Conservation (phyloP, 2,329 filamentous ascomycete species). For the Colletotrichum horii region DNA sequence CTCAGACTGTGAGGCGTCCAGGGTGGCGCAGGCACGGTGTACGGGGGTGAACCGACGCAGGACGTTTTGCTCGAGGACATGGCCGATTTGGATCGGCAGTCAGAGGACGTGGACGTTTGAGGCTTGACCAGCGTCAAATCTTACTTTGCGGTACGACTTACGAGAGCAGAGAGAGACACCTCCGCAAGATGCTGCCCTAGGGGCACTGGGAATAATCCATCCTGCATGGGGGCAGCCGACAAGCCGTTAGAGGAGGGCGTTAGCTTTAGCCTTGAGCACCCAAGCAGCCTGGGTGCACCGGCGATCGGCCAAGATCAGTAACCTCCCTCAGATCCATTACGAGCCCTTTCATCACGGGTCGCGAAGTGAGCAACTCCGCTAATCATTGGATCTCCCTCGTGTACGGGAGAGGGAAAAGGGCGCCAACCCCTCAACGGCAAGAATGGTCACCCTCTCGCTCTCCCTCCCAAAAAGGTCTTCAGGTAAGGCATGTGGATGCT, state of each 20-base stretch:
- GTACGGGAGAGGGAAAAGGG: not conserved
- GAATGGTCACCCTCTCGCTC: not conserved
- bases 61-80: not conserved
- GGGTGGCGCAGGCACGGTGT: not conserved
- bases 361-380: not conserved
- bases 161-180: not conserved
- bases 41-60: not conserved
- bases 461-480: not conserved
- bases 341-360: not conserved
- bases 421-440: not conserved
- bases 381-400: not conserved
- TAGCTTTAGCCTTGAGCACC: not conserved
- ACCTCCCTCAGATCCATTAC: not conserved
- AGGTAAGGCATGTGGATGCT: not conserved
- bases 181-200: not conserved
- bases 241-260: not conserved
- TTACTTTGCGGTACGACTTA: not conserved
- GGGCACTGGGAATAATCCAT: not conserved
- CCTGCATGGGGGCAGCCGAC: not conserved
- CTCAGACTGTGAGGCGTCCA: not conserved
- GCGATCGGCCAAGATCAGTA: not conserved
- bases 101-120: conserved; percentile 2
- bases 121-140: not conserved
- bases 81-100: conserved; percentile 11
- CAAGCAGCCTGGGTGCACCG: not conserved